A percentile compares a stretch with the other conserved stretches of the same genome.
Evolutionary conservation across 306 rosid genomes (phyloP).

Genomic region (Delonix regia): DNA sequence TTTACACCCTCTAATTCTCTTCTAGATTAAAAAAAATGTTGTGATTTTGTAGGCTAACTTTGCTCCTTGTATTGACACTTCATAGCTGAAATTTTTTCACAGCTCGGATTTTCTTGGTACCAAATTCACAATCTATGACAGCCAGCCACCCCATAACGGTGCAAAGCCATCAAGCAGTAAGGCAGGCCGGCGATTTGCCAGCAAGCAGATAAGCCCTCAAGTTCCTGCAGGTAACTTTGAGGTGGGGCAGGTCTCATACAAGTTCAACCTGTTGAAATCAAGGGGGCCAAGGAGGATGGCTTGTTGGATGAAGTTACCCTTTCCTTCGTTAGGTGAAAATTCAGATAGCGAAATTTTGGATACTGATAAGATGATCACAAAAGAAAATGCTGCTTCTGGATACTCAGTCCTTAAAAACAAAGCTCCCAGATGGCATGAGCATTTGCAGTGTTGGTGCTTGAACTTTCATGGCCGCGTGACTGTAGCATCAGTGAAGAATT

Average conservation of each 20-base stretch:
- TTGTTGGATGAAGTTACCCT: conserved; percentile 71
- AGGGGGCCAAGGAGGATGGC: conserved; percentile 99
- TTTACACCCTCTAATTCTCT: not conserved
- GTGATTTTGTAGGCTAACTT: conserved; percentile 4
- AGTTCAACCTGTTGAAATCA: conserved; percentile 91
- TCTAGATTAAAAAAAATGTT: not conserved
- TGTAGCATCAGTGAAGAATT: conserved; percentile 91
- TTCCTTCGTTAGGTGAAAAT: conserved; percentile 51
- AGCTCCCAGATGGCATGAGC: conserved; percentile 98
- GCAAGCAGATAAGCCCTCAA: conserved; percentile 99
- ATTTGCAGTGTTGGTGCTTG: conserved; percentile 98
- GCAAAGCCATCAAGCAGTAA: conserved; percentile 82
- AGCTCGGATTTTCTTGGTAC: conserved; percentile 99
- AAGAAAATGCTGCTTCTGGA: conserved; percentile 48
- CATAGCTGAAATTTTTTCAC: conserved; percentile 36
- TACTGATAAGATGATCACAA: conserved; percentile 37
- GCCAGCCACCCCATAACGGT: conserved; percentile 88
- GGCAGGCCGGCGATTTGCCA: conserved; percentile 85
- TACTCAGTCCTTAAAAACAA: conserved; percentile 79
- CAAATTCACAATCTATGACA: conserved; percentile 88
- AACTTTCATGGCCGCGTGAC: conserved; percentile 99
- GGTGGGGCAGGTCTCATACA: conserved; percentile 88
- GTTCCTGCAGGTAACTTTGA: conserved; percentile 95
- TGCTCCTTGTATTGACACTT: conserved; percentile 1
- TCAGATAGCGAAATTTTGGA: conserved; percentile 39